Evolutionary conservation across 2,329 filamentous ascomycete species (phyloP).

Genomic region (Venturiaceae sp.): DNA sequence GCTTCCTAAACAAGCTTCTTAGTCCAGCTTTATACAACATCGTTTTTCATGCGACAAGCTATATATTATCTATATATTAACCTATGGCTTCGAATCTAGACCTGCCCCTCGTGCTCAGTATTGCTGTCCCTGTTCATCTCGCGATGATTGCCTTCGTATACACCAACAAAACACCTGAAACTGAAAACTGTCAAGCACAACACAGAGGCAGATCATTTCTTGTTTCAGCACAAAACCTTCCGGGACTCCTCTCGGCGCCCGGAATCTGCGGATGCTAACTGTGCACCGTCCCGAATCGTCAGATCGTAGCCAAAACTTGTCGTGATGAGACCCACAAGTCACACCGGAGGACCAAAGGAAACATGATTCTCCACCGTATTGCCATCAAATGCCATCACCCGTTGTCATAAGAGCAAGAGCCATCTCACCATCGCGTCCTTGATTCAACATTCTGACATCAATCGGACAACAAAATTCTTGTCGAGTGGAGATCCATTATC

Average conservation of each 20-base stretch:
- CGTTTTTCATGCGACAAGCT: no score
- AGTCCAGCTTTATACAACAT: no score
- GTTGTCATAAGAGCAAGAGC: no score
- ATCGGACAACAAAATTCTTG: neutral
- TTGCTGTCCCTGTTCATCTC: neutral
- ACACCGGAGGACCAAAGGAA: neutral
- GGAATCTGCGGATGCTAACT: neutral
- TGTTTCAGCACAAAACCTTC: neutral
- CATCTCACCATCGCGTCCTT: neutral
- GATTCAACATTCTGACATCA: neutral
- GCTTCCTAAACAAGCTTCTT: no score
- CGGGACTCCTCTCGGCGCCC: neutral
- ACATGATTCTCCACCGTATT: neutral
- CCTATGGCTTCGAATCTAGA: no score
- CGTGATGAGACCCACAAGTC: neutral
- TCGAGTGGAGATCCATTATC: neutral
- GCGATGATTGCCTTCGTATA: no score
- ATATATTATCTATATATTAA: no score
- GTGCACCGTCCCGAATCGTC: neutral
- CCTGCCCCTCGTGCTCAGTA: no score
- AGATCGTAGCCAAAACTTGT: neutral
- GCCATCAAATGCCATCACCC: neutral
- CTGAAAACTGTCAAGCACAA: no score
- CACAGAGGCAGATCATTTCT: neutral
- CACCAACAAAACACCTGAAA: no score